A percentile compares a stretch with the other conserved stretches of the same genome.
These are phyloP conservation scores for Sclerotinia borealis DNA, from an alignment of 2,329 filamentous ascomycete species.

Conservation along the genomic window DNA sequence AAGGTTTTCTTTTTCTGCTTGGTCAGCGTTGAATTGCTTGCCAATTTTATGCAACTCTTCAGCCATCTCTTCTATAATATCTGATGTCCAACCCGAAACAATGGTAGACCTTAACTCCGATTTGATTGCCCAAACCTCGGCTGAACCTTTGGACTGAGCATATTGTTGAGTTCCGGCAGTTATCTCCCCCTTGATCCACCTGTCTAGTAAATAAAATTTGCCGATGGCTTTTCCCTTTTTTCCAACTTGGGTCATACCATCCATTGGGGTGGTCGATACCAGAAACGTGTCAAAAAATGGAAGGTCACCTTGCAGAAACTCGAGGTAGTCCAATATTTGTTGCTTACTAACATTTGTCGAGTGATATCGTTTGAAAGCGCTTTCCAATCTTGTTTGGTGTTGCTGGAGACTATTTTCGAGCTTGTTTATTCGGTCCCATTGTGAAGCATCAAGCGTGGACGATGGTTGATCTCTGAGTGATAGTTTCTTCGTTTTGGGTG, in stretches of 20 bases:
- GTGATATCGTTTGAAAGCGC: constrained; percentile 20
- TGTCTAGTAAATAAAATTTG: constrained; percentile 44
- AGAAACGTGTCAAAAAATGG: constrained; percentile 52
- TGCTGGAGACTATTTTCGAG: constrained; percentile 35
- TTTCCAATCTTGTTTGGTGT: constrained; percentile 25
- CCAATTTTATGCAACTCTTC: constrained; percentile 36
- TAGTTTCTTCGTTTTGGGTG: constrained; percentile 41
- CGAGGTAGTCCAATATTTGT: constrained; percentile 38
- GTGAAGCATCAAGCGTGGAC: constrained; percentile 30
- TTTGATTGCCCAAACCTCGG: constrained; percentile 48
- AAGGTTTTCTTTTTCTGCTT: constrained; percentile 39
- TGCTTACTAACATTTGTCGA: constrained; percentile 16
- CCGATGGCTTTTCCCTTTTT: constrained; percentile 40
- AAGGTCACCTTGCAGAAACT: constrained; percentile 46
- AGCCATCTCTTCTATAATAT: constrained; percentile 46
- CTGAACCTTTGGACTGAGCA: constrained; percentile 27
- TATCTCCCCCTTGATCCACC: constrained; percentile 44
- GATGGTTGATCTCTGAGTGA: constrained; percentile 39
- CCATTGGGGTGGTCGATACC: constrained; percentile 37
- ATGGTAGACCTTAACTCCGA: constrained; percentile 34
- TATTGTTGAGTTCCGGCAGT: constrained; percentile 40
- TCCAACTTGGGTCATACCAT: constrained; percentile 44
- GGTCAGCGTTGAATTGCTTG: constrained; percentile 38
- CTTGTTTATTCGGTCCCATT: constrained; percentile 39
- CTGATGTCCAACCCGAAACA: constrained; percentile 38